Percentiles rank a stretch among this genome's conserved stretches.
These are phyloP conservation scores for Eucalyptus grandis DNA, from an alignment of 345 rosid genomes.

Conservation along the genomic window DNA sequence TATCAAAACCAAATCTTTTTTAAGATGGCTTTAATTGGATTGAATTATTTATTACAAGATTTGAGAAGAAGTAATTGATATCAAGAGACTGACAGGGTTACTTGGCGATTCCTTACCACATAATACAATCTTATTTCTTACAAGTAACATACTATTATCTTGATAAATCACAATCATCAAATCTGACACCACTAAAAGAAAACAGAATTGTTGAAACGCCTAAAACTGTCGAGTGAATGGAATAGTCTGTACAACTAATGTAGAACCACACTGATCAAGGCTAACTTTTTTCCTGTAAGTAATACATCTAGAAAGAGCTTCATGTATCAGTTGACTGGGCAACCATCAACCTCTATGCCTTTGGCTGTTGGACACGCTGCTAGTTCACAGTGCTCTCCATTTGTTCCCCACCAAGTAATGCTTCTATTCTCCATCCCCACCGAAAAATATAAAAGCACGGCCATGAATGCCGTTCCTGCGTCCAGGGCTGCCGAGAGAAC, in stretches of 20 bases:
- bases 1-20: background rate
- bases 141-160: background rate
- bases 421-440: constrained; percentile 47
- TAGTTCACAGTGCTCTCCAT: constrained; percentile 71
- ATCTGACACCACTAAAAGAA: background rate
- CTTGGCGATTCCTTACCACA: background rate
- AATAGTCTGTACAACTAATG: background rate
- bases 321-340: constrained; percentile 32
- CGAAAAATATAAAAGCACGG: constrained; percentile 60
- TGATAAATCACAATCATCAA: background rate
- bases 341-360: constrained; percentile 46
- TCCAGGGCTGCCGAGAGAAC: constrained; percentile 80
- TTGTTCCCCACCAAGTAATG: constrained; percentile 68
- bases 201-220: background rate
- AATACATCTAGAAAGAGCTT: background rate
- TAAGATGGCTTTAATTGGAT: background rate
- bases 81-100: background rate
- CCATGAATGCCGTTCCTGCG: constrained; percentile 89
- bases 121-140: background rate
- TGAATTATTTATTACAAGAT: background rate
- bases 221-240: background rate
- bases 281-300: background rate
- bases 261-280: background rate
- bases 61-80: background rate
- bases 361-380: constrained; percentile 74